phyloP scores from a whole-genome alignment of 257 asterid genomes.

The Capsicum baccatum region DNA sequence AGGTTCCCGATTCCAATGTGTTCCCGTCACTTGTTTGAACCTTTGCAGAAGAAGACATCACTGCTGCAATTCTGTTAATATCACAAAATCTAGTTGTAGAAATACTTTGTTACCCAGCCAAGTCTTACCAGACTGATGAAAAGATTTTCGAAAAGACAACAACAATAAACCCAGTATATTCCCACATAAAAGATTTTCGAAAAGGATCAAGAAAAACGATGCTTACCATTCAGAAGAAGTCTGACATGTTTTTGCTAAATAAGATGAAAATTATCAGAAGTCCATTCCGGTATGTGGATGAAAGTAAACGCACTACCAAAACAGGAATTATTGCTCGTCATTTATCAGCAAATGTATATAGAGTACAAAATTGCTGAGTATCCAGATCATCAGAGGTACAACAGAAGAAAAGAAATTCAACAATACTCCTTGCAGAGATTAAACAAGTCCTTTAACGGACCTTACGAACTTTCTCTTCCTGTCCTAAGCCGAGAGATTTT shows the following conservation, averaged over 20 bases:
- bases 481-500: conserved; percentile 92
- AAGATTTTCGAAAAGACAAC: background rate
- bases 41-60: background rate
- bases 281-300: conserved; percentile 68
- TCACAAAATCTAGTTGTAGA: background rate
- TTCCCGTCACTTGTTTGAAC: background rate
- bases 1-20: background rate
- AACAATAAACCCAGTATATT: too few species aligned
- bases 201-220: conserved; percentile 42
- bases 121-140: background rate
- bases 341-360: background rate
- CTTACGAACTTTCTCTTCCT: conserved; percentile 77
- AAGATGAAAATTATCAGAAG: conserved; percentile 59
- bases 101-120: background rate
- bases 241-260: conserved; percentile 38
- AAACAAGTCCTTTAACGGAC: conserved; percentile 53
- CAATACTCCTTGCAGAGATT: background rate
- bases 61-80: background rate
- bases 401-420: conserved; percentile 24
- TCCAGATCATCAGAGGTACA: conserved; percentile 12
- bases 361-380: background rate
- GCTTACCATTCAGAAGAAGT: conserved; percentile 39
- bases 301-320: conserved; percentile 52
- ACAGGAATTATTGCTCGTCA: conserved; percentile 20
- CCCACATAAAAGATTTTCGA: background rate